These are phyloP conservation scores for Parascedosporium putredinis DNA, from an alignment of 2,329 filamentous ascomycete species.

Conservation along the genomic window DNA sequence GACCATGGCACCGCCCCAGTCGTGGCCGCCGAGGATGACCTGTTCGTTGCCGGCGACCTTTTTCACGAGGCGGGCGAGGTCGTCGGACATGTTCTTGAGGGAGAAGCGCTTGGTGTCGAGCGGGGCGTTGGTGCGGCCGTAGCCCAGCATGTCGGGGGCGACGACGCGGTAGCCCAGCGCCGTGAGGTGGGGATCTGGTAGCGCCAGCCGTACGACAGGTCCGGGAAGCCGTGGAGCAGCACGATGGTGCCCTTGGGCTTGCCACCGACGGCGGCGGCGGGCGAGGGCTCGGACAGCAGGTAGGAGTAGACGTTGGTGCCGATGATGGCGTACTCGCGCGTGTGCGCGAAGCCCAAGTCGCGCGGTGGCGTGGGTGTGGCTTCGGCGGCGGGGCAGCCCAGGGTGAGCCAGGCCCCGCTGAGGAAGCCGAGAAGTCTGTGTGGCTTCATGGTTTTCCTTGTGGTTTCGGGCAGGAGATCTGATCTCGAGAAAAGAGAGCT, in stretches of 20 bases:
- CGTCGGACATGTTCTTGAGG: conserved; percentile 57
- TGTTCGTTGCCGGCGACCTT: conserved; percentile 30
- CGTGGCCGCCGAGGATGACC: conserved; percentile 81
- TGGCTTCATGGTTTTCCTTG: background rate
- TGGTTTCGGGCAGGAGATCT: background rate
- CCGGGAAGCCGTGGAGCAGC: conserved; percentile 70
- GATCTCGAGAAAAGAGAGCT: background rate
- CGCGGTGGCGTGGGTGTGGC: background rate
- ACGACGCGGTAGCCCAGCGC: conserved; percentile 68
- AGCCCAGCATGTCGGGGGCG: conserved; percentile 79
- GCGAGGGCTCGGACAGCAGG: conserved; percentile 33
- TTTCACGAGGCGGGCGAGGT: conserved; percentile 57
- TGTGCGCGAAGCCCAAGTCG: background rate
- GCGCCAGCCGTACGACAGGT: conserved; percentile 79
- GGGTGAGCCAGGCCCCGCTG: background rate
- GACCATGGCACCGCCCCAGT: conserved; percentile 77
- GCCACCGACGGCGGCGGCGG: no score
- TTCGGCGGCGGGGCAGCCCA: background rate
- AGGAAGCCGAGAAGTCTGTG: background rate
- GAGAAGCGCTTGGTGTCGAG: conserved; percentile 43
- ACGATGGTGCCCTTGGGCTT: conserved; percentile 38
- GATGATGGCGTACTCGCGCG: background rate
- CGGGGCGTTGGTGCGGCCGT: conserved; percentile 64
- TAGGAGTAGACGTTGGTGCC: conserved; percentile 55
- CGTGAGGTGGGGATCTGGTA: conserved; percentile 69